Conservation (phyloP, 192 early-diverging fungal species). For the Umbelopsis isabellina region DNA sequence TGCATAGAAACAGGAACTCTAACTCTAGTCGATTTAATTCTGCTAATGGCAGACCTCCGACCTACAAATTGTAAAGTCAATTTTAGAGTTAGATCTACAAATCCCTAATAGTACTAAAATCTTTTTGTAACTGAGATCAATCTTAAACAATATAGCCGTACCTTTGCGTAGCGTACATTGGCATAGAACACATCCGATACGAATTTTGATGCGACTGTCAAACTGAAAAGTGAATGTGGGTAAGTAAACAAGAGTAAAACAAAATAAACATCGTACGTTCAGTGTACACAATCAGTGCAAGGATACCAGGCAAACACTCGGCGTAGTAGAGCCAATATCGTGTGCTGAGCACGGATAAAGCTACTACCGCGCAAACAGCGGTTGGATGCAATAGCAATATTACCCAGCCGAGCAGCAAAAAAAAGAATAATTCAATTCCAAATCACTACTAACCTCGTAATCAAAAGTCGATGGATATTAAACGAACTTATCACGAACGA, state of each 20-base stretch:
- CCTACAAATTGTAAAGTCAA: constrained; percentile 39
- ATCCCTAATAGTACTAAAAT: too few species aligned
- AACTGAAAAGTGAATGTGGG: constrained; percentile 28
- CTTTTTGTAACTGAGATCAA: neutral
- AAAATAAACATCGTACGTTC: neutral
- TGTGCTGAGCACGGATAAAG: too few species aligned
- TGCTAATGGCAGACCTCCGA: constrained; percentile 69
- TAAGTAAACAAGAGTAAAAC: constrained; percentile 5
- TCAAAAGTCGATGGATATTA: constrained; percentile 72
- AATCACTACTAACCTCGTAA: constrained; percentile 43
- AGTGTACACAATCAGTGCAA: constrained; percentile 14
- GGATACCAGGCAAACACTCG: neutral
- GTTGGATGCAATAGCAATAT: neutral
- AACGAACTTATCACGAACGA: constrained; percentile 64
- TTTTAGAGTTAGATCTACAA: neutral
- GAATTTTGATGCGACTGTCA: constrained; percentile 77
- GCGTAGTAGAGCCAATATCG: too few species aligned
- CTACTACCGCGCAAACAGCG: too few species aligned
- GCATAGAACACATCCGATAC: constrained; percentile 75
- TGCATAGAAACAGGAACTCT: constrained; percentile 71
- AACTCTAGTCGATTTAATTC: constrained; percentile 79
- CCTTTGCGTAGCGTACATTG: constrained; percentile 73
- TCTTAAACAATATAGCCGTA: constrained; percentile 21
- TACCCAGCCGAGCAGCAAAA: neutral
- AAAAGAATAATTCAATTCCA: neutral